Base-by-base conservation (phyloP, 805 yeast genomes). In the Ogataea chonburiensis region DNA sequence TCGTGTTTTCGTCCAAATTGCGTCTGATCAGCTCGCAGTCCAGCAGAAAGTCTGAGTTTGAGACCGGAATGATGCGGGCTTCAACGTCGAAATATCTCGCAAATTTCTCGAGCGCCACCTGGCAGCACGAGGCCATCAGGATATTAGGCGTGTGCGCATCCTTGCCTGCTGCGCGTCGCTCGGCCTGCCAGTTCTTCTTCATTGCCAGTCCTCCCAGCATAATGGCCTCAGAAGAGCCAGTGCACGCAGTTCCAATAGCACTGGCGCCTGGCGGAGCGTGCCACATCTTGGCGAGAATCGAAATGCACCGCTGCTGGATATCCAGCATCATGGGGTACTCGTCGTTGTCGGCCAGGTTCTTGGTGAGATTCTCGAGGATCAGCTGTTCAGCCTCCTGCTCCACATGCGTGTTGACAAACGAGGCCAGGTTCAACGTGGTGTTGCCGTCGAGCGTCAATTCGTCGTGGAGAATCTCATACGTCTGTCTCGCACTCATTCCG, bases 71-170 rank as follows among this genome's bases (percentile, higher is more conserved):
- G 46, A 86, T 60, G 50, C 95, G 71, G 44, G 84, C 75, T 56
- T 88, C 96, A 30, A 88, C 96, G 52, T 88, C 96, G 62, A 88
- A 89, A 64, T 88, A 88, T 33, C 95, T 70, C 11, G 96, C 96
- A 64, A 89, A 89, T 66, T 88, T 88, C 64, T 88, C 96, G 52
- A 89, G 68, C 0, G 96, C 96, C 30, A 89, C 96, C 64, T 88
- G 97, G 37, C 91, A 93, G 61, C 91, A 86, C 21, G 91, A 70
- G 7, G 95, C 94, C 96, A 88, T 87, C 45, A 88, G 64, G 54
- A 88, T 86, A 61, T 88, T 88, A 38, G 96, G 97, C 37, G 74
- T 74, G 17, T 63, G 72, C 32, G 58, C 63, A 32, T 80, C 71
- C 46, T 77, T 75, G 5, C 89, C 89, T 19, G 67, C 68, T 1